Evolutionary conservation across 148 eudicot species (phyloP).

Genomic region (Amaranthus cruentus): DNA sequence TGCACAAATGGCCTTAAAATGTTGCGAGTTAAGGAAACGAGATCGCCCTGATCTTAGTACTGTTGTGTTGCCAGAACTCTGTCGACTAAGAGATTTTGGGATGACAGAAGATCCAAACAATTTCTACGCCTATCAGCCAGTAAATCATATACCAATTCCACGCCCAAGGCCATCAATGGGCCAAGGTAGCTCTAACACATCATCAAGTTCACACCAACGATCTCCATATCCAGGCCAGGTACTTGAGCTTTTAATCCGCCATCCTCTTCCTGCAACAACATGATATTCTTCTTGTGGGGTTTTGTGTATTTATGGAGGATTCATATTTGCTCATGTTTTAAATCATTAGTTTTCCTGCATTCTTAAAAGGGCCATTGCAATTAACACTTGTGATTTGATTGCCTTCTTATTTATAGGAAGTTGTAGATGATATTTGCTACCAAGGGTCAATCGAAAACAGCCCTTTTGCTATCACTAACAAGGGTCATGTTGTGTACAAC

Average conservation of each 20-base stretch:
- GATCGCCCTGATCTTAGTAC: conserved; percentile 70
- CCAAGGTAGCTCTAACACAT: neutral
- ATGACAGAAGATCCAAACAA: conserved; percentile 19
- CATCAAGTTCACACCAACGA: conserved; percentile 13
- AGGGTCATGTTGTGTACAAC: no score
- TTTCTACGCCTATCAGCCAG: conserved; percentile 14
- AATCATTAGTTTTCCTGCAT: neutral
- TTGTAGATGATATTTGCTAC: no score
- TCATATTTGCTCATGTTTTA: no score
- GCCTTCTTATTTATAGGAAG: neutral
- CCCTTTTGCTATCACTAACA: no score
- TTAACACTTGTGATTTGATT: neutral
- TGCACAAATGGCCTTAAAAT: conserved; percentile 54
- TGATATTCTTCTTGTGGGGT: neutral
- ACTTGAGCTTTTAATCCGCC: conserved; percentile 1
- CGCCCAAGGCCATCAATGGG: conserved; percentile 13
- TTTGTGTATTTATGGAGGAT: neutral
- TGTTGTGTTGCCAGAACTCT: conserved; percentile 58
- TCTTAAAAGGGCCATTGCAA: neutral
- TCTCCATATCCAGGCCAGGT: conserved; percentile 23
- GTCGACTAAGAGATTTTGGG: conserved; percentile 35
- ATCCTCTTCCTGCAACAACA: neutral
- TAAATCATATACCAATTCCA: neutral
- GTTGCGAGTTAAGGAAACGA: conserved; percentile 68
- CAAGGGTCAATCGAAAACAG: no score